phyloP scores from a whole-genome alignment of 139 green algal species.

The Helicosporidium sp. region DNA sequence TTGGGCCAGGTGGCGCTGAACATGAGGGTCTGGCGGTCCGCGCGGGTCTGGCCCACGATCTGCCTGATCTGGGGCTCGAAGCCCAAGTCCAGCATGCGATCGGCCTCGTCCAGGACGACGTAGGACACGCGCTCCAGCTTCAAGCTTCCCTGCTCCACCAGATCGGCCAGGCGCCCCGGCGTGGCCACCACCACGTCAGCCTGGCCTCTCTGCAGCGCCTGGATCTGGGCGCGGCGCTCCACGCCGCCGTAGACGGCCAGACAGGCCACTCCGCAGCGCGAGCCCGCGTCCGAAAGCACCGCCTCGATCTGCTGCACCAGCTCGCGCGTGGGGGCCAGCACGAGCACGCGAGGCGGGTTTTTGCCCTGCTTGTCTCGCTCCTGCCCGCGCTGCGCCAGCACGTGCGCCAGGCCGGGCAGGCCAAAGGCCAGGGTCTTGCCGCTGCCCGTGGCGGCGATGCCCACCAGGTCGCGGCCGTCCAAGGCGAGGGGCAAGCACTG shows the following conservation, averaged over 20 bases:
- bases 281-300: constrained; percentile 44
- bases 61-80: constrained; percentile 71
- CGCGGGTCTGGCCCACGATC: constrained; percentile 28
- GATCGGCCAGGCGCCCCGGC: constrained; percentile 73
- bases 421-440: constrained; percentile 72
- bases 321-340: constrained; percentile 79
- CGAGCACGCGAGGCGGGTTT: constrained; percentile 42
- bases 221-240: constrained; percentile 46
- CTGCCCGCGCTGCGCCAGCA: constrained; percentile 30
- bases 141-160: constrained; percentile 35
- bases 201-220: constrained; percentile 20
- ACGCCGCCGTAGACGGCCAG: constrained; percentile 81
- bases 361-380: constrained; percentile 11
- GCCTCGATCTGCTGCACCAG: constrained; percentile 67
- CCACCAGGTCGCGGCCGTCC: constrained; percentile 59
- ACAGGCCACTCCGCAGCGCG: constrained; percentile 16
- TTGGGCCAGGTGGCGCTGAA: constrained; percentile 86
- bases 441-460: constrained; percentile 65
- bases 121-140: constrained; percentile 43
- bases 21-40: constrained; percentile 85
- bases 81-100: constrained; percentile 84
- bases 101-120: constrained; percentile 81
- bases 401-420: constrained; percentile 59
- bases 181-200: constrained; percentile 60
- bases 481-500: constrained; percentile 67